Conservation (phyloP, 2,329 filamentous ascomycete species). For the Xylariaceae sp. region DNA sequence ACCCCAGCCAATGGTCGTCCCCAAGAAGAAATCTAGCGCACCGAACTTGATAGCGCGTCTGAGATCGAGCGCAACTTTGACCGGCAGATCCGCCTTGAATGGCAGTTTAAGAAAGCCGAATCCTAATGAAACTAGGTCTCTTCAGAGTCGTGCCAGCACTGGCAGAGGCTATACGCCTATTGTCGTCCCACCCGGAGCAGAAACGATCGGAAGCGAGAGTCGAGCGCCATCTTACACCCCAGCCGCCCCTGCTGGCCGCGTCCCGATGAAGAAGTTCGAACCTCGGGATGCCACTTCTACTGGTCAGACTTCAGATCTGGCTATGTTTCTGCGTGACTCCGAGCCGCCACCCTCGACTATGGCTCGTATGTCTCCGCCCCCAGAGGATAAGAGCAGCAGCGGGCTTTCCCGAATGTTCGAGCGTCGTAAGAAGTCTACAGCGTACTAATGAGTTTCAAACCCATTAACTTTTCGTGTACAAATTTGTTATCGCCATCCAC, state of each 20-base stretch:
- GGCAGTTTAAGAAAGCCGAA: slow-evolving; percentile 30
- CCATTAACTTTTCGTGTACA: slow-evolving; percentile 26
- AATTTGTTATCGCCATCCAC: slow-evolving; percentile 11
- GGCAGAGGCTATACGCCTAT: slow-evolving; percentile 55
- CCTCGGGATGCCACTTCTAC: slow-evolving; percentile 54
- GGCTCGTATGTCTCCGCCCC: slow-evolving; percentile 31
- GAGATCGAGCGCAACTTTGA: slow-evolving; percentile 38
- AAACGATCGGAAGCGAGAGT: slow-evolving; percentile 42
- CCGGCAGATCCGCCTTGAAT: slow-evolving; percentile 31
- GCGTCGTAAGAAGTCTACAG: slow-evolving; percentile 51
- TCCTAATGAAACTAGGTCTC: slow-evolving; percentile 40
- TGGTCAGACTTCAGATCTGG: slow-evolving; percentile 66
- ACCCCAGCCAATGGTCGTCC: slow-evolving; percentile 40
- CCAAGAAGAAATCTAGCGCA: slow-evolving; percentile 67
- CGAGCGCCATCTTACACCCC: slow-evolving; percentile 20
- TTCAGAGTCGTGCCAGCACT: slow-evolving; percentile 44
- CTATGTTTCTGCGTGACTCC: slow-evolving; percentile 72
- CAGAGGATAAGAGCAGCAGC: slow-evolving; percentile 43
- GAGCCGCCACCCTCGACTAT: slow-evolving; percentile 57
- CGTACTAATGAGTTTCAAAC: slow-evolving; percentile 30
- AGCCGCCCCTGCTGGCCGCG: slow-evolving; percentile 41
- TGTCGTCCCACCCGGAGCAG: slow-evolving; percentile 50
- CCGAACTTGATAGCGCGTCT: slow-evolving; percentile 65
- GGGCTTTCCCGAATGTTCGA: slow-evolving; percentile 53
- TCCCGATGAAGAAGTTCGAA: slow-evolving; percentile 61